Base-by-base conservation (phyloP, 345 rosid genomes). In the Kernera saxatilis region DNA sequence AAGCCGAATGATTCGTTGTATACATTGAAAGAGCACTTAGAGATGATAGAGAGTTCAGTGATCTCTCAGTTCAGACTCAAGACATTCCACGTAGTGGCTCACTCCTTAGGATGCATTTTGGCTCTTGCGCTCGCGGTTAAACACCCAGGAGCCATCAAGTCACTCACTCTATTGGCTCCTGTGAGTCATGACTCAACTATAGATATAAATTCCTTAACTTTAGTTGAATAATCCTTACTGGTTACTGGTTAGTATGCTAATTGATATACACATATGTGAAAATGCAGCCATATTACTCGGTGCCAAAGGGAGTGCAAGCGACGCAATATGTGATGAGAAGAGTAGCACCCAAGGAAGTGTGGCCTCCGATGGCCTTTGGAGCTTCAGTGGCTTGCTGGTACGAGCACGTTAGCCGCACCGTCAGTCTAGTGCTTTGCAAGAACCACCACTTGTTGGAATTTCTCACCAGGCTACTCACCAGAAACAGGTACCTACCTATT, bases 71-170 rank as follows among this genome's bases (percentile, higher is more conserved):
- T 88, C 79, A 71, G 81, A 49, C 92, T 94, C 30, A 86, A 84
- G 77, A 84, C 98, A 18, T 94, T 92, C 82, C 99, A 92, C 86
- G 64, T 94, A 32, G 98, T 94, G 68, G 99, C 97, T 66, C 99
- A 94, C 78, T 94, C 99, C n/a, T 74, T 94, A 59, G 99, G 99
- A 67, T 94, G 99, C 89, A 88, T 94, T 64, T 75, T 94, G 81
- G 99, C 98, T 62, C 83, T 95, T 29, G 99, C 99, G 0, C 84
- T 95, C 0, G 94, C 99, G 5, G 98, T 87, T 2, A 86, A 86
- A 66, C 85, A 85, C 78, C 89, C 92, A 1, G 82, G 79, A 41
- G 84, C 97, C 48, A 78, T 95, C 81, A 91, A 86, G 77, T 90
- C 99, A 18, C 84, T 95, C 1, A 95, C 99, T 29, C 81, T 95